These are phyloP conservation scores for Phaeosphaeria sp. DNA, from an alignment of 2,329 filamentous ascomycete species.

Conservation along the genomic window DNA sequence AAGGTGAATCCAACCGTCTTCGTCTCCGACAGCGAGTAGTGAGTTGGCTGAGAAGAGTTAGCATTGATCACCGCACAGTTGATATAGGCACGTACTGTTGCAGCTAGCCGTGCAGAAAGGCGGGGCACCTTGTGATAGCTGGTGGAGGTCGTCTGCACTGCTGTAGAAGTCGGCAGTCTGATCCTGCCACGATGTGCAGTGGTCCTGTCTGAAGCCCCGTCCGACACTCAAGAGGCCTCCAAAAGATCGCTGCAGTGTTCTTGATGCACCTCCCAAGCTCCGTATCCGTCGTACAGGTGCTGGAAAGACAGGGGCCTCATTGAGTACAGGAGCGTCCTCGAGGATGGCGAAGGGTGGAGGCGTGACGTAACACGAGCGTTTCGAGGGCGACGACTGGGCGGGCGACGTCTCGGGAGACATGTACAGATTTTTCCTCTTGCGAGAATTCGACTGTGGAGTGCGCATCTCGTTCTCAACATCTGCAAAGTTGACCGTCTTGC, in stretches of 20 bases:
- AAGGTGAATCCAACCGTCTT: conserved; percentile 70
- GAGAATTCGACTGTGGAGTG: conserved; percentile 40
- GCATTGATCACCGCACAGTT: conserved; percentile 3
- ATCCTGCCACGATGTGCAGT: conserved; percentile 62
- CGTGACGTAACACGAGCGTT: conserved; percentile 38
- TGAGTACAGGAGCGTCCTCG: conserved; percentile 36
- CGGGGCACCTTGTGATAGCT: conserved; percentile 58
- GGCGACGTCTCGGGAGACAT: conserved; percentile 51
- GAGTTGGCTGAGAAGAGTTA: conserved; percentile 60
- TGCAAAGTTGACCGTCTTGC: conserved; percentile 50
- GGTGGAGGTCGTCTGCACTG: conserved; percentile 60
- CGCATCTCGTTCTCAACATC: conserved; percentile 37
- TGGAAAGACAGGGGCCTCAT: conserved; percentile 31
- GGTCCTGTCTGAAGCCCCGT: conserved; percentile 49
- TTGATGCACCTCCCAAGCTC: conserved; percentile 40
- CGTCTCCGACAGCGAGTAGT: conserved; percentile 72
- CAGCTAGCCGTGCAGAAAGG: conserved; percentile 72
- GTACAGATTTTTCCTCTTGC: conserved; percentile 48
- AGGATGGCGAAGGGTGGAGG: conserved; percentile 40
- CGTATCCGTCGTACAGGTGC: conserved; percentile 48
- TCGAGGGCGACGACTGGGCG: conserved; percentile 51
- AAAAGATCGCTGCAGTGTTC: conserved; percentile 55
- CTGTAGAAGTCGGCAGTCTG: conserved; percentile 67
- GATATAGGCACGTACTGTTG: conserved; percentile 61
- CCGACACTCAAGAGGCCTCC: conserved; percentile 51